Conservation (phyloP, 345 rosid genomes). For the Citrus hindsii region DNA sequence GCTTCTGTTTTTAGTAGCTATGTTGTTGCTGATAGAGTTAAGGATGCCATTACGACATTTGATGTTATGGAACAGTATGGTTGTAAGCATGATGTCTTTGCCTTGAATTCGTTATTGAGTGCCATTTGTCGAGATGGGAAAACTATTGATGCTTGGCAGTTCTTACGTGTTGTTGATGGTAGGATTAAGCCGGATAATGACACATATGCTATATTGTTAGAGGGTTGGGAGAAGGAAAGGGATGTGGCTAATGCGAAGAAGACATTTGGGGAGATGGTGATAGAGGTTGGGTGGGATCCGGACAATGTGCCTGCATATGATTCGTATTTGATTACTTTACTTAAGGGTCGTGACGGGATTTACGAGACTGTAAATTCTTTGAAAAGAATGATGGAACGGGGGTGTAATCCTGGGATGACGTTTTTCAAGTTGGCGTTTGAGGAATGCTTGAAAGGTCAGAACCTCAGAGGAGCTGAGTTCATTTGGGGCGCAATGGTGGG, state of each 20-base stretch:
- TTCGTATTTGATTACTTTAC: conserved; percentile 41
- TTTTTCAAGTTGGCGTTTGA: conserved; percentile 35
- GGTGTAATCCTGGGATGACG: conserved; percentile 47
- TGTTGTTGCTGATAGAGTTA: conserved; percentile 31
- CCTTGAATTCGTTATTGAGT: conserved; percentile 59
- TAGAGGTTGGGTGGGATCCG: conserved; percentile 54
- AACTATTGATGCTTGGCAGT: conserved; percentile 37
- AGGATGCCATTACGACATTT: conserved; percentile 46
- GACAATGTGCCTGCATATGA: conserved; percentile 50
- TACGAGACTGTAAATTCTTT: conserved; percentile 33
- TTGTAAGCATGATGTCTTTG: conserved; percentile 32
- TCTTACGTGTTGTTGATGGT: conserved; percentile 31
- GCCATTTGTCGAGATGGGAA: conserved; percentile 59
- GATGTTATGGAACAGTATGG: conserved; percentile 60
- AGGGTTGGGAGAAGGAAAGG: conserved; percentile 64
- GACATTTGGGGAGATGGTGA: conserved; percentile 45
- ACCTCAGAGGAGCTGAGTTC: conserved; percentile 34
- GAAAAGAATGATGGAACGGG: conserved; percentile 24
- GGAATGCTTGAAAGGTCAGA: conserved; percentile 25
- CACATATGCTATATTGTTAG: conserved; percentile 50
- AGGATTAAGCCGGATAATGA: conserved; percentile 46
- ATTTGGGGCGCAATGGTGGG: conserved; percentile 46
- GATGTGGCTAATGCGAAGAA: conserved; percentile 25
- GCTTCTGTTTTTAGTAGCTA: conserved; percentile 65
- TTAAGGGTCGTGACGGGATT: conserved; percentile 39